Evolutionary conservation across 306 rosid genomes (phyloP).

Genomic region (Mucuna pruriens): DNA sequence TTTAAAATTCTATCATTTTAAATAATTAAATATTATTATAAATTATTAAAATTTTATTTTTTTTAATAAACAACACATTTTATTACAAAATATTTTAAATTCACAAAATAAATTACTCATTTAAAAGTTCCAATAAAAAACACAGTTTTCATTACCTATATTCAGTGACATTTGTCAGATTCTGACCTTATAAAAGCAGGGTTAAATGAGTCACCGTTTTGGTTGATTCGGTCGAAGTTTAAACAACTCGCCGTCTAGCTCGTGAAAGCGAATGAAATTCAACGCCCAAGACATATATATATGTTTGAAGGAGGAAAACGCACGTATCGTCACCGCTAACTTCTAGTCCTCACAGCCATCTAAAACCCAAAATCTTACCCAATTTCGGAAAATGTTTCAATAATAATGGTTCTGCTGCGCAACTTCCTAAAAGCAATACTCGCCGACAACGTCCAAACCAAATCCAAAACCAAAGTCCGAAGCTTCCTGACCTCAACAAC

Average conservation of each 20-base stretch:
- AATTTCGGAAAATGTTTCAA: conserved; percentile 22
- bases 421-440: conserved; percentile 48
- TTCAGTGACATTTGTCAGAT: not conserved
- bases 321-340: not conserved
- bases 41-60: too few species aligned
- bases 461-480: conserved; percentile 36
- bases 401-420: conserved; percentile 64
- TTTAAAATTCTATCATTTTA: too few species aligned
- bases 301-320: not conserved
- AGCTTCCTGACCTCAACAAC: conserved; percentile 58
- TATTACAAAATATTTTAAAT: too few species aligned
- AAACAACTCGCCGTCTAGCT: not conserved
- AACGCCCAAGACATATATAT: conserved; percentile 22
- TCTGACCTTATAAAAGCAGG: not conserved
- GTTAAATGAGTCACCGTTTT: conserved; percentile 9
- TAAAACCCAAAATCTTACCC: conserved; percentile 25
- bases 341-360: not conserved
- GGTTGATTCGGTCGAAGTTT: not conserved
- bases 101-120: too few species aligned
- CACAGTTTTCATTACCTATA: too few species aligned
- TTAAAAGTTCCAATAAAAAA: too few species aligned
- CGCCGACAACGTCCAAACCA: conserved; percentile 31
- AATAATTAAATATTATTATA: too few species aligned
- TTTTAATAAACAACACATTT: too few species aligned
- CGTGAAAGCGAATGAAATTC: not conserved